Evolutionary conservation across 768 basidiomycete genomes (phyloP).

Genomic region (Phanerodontia chrysosporium): DNA sequence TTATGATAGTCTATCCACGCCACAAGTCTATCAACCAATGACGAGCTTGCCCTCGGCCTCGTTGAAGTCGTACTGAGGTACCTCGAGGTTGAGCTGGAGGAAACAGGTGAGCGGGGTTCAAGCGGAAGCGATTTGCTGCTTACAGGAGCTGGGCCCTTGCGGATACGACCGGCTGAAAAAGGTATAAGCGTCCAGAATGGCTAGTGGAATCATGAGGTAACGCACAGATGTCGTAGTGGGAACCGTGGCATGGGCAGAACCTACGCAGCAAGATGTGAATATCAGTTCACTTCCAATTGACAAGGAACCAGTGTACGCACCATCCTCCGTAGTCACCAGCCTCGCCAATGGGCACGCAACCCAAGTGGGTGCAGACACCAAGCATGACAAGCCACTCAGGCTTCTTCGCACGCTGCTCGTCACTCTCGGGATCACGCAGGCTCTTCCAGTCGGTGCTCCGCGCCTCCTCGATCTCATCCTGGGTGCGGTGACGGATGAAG

Average conservation of each 20-base stretch:
- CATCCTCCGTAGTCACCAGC: conserved; percentile 97
- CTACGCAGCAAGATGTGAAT: conserved; percentile 26
- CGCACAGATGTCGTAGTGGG: conserved; percentile 95
- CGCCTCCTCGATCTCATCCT: conserved; percentile 90
- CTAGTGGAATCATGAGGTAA: conserved; percentile 8
- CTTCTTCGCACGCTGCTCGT: conserved; percentile 85
- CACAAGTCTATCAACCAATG: conserved; percentile 56
- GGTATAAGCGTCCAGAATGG: conserved; percentile 1
- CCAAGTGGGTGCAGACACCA: conserved; percentile 94
- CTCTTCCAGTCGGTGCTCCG: conserved; percentile 77
- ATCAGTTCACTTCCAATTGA: not conserved
- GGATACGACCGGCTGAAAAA: conserved; percentile 78
- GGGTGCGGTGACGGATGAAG: conserved; percentile 95
- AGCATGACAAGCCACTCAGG: conserved; percentile 96
- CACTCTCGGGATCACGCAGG: conserved; percentile 88
- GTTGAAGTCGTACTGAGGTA: conserved; percentile 85
- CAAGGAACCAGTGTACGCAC: conserved; percentile 41
- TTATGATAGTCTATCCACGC: conserved; percentile 11
- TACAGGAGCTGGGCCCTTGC: conserved; percentile 95
- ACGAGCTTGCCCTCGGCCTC: conserved; percentile 84
- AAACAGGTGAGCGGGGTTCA: conserved; percentile 11
- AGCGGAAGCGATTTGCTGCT: conserved; percentile 26
- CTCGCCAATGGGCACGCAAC: conserved; percentile 98
- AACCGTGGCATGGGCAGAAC: conserved; percentile 99
- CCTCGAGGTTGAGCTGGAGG: conserved; percentile 83